Evolutionary conservation across 805 yeast species (phyloP).

Genomic region (Cyberlindnera samutprakarnensis): DNA sequence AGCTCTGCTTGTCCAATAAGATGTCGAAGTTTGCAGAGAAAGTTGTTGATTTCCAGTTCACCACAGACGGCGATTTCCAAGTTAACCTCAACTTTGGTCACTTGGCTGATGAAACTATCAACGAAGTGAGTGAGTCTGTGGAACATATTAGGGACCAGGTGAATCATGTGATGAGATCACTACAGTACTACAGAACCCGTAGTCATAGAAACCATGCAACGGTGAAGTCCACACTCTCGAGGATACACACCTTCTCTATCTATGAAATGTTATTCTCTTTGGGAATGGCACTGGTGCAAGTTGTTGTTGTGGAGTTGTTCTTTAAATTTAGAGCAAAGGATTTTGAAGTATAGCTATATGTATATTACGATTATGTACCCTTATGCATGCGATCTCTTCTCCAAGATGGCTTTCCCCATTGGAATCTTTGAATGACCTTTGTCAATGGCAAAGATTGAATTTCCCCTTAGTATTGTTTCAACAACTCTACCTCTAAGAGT

Average conservation of each 20-base stretch:
- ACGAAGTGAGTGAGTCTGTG: constrained; percentile 33
- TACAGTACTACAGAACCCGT: constrained; percentile 84
- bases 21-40: constrained; percentile 69
- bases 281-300: constrained; percentile 65
- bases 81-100: constrained; percentile 24
- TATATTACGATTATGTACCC: no score
- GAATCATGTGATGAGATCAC: constrained; percentile 44
- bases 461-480: constrained; percentile 77
- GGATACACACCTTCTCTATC: constrained; percentile 72
- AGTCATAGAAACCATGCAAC: constrained; percentile 87
- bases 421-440: constrained; percentile 50
- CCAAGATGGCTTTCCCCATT: constrained; percentile 52
- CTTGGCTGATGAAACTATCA: constrained; percentile 44
- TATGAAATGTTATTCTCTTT: constrained; percentile 68
- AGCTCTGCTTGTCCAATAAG: constrained; percentile 57
- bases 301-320: constrained; percentile 58
- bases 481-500: constrained; percentile 63
- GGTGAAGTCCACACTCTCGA: constrained; percentile 71
- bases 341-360: neutral
- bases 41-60: constrained; percentile 56
- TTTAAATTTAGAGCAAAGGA: constrained; percentile 66
- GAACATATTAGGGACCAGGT: constrained; percentile 53
- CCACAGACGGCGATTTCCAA: constrained; percentile 38
- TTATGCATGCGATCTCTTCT: no score
- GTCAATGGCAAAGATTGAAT: constrained; percentile 48